A percentile compares a stretch with the other conserved stretches of the same genome.
These are phyloP conservation scores for Blastobotrys parvus DNA, from an alignment of 805 yeast genomes.

Conservation along the genomic window DNA sequence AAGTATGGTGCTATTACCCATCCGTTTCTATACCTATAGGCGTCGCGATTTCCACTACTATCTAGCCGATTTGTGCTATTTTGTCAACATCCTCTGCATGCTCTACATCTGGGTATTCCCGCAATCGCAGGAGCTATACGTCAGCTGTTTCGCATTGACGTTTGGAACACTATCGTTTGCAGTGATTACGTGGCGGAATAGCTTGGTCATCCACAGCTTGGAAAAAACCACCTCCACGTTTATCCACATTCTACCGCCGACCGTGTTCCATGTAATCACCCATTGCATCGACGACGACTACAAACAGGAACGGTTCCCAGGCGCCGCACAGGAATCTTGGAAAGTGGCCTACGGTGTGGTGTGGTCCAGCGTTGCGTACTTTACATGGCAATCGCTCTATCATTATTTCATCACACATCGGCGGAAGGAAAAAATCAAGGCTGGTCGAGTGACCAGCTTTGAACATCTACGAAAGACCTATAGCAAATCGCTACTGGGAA, in stretches of 20 bases:
- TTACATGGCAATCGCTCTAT: conserved; percentile 83
- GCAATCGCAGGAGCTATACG: conserved; percentile 57
- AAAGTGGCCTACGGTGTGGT: conserved; percentile 59
- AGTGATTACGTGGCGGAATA: conserved; percentile 91
- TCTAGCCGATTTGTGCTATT: conserved; percentile 89
- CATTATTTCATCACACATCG: conserved; percentile 87
- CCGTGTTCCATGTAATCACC: conserved; percentile 75
- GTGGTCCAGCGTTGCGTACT: conserved; percentile 73
- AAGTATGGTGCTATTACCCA: conserved; percentile 63
- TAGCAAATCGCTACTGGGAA: conserved; percentile 56
- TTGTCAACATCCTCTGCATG: conserved; percentile 65
- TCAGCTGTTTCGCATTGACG: conserved; percentile 76
- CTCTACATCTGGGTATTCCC: conserved; percentile 81
- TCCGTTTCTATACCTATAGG: conserved; percentile 74
- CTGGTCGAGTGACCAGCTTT: conserved; percentile 83
- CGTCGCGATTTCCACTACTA: conserved; percentile 75
- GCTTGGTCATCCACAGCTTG: conserved; percentile 80
- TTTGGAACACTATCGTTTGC: conserved; percentile 91
- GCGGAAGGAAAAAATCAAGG: conserved; percentile 68
- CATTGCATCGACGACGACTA: conserved; percentile 58
- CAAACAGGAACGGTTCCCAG: conserved; percentile 60
- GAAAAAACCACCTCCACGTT: conserved; percentile 89
- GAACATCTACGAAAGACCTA: conserved; percentile 72
- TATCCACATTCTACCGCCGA: conserved; percentile 87
- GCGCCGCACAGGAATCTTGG: conserved; percentile 68